phyloP scores from a whole-genome alignment of 805 yeast species.

The Saccharomyces jurei region DNA sequence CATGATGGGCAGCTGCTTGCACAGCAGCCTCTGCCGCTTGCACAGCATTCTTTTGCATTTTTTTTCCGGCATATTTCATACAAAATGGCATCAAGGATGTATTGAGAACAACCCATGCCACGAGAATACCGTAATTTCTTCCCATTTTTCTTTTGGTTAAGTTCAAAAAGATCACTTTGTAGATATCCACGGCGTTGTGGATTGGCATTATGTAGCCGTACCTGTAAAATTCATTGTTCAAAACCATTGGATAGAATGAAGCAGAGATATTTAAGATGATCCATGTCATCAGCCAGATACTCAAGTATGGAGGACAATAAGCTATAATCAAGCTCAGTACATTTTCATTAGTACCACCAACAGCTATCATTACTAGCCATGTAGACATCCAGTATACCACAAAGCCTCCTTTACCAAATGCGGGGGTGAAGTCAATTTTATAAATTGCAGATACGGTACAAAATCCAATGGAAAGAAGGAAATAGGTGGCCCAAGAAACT shows the following conservation, averaged over 20 bases:
- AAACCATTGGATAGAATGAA: slow-evolving; percentile 56
- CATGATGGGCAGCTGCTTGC: not conserved
- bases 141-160: slow-evolving; percentile 53
- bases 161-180: slow-evolving; percentile 50
- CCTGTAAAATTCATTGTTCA: slow-evolving; percentile 48
- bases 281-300: slow-evolving; percentile 66
- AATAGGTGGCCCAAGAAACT: slow-evolving; percentile 43
- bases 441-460: slow-evolving; percentile 58
- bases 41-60: slow-evolving; percentile 29
- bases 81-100: slow-evolving; percentile 38
- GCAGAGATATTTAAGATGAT: slow-evolving; percentile 63
- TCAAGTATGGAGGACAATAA: slow-evolving; percentile 53
- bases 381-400: slow-evolving; percentile 66
- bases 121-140: slow-evolving; percentile 48
- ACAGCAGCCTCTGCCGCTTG: slow-evolving; percentile 12
- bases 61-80: slow-evolving; percentile 35
- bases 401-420: slow-evolving; percentile 65
- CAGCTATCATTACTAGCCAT: slow-evolving; percentile 63
- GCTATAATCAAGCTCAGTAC: slow-evolving; percentile 45
- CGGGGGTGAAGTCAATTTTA: slow-evolving; percentile 48
- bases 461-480: slow-evolving; percentile 50
- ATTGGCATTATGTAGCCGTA: slow-evolving; percentile 66
- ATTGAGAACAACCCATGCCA: slow-evolving; percentile 53
- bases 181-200: slow-evolving; percentile 54
- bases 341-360: slow-evolving; percentile 69